phyloP scores from a whole-genome alignment of 768 basidiomycete species.

The Pleurotus cornucopiae region DNA sequence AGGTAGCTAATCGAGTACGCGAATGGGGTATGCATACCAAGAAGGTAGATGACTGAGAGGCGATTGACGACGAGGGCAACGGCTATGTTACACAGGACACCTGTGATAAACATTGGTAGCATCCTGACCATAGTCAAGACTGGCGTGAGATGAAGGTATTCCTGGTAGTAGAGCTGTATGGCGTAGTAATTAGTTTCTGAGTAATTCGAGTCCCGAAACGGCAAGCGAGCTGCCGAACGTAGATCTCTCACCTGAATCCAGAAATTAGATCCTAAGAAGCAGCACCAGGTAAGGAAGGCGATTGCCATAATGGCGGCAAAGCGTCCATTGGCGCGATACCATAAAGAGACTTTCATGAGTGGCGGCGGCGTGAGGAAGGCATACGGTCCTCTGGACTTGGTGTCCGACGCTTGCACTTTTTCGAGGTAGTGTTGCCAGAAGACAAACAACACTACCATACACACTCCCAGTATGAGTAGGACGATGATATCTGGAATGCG shows the following conservation, averaged over 20 bases:
- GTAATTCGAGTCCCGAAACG: constrained; percentile 32
- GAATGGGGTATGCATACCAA: constrained; percentile 36
- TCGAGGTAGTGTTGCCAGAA: constrained; percentile 63
- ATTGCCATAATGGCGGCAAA: constrained; percentile 55
- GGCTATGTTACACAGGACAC: constrained; percentile 58
- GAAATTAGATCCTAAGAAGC: constrained; percentile 49
- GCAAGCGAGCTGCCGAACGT: neutral
- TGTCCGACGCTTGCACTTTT: constrained; percentile 9
- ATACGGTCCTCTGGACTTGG: neutral
- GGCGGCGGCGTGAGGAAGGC: constrained; percentile 41
- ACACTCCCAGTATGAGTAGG: constrained; percentile 54
- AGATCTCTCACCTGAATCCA: constrained; percentile 20
- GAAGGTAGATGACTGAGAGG: constrained; percentile 51
- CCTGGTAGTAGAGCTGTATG: constrained; percentile 66
- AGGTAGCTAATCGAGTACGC: neutral
- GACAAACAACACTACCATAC: constrained; percentile 50
- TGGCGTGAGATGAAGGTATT: constrained; percentile 49
- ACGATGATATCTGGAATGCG: constrained; percentile 54
- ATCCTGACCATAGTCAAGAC: constrained; percentile 62
- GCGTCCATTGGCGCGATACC: constrained; percentile 51
- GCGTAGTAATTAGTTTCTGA: neutral
- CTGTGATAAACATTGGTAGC: constrained; percentile 73
- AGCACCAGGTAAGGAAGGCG: constrained; percentile 55
- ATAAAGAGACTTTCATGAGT: constrained; percentile 56
- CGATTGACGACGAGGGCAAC: constrained; percentile 56